Conservation (phyloP, 2,329 filamentous ascomycete species). For the Fusarium nurragi region DNA sequence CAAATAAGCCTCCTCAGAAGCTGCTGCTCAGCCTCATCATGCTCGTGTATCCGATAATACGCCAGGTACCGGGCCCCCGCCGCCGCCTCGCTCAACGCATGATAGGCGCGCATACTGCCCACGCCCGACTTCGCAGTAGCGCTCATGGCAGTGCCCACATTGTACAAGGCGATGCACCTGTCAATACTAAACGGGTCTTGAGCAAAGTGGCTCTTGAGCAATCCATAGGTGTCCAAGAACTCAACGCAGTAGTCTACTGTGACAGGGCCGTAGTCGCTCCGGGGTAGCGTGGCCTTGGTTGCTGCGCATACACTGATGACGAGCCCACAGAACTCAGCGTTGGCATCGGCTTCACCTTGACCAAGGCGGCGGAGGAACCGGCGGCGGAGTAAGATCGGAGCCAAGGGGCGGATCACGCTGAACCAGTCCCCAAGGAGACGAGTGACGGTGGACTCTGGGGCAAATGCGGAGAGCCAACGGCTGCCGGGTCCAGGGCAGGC, state of each 20-base stretch:
- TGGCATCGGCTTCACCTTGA: conserved; percentile 37
- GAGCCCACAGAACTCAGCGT: conserved; percentile 47
- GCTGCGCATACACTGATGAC: conserved; percentile 50
- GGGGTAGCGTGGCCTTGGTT: conserved; percentile 46
- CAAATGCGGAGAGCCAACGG: conserved; percentile 33
- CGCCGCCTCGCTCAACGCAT: conserved; percentile 41
- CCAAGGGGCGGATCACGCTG: conserved; percentile 49
- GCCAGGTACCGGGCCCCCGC: conserved; percentile 46
- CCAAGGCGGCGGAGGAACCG: conserved; percentile 45
- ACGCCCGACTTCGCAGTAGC: conserved; percentile 18
- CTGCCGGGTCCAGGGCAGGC: neutral
- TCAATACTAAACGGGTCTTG: conserved; percentile 45
- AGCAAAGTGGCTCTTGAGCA: conserved; percentile 35
- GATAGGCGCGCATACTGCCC: conserved; percentile 35
- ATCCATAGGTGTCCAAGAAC: conserved; percentile 44
- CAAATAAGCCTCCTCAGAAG: conserved; percentile 49
- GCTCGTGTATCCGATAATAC: conserved; percentile 40
- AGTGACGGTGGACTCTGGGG: conserved; percentile 18
- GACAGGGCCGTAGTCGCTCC: conserved; percentile 41
- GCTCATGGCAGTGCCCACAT: conserved; percentile 44
- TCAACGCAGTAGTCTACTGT: conserved; percentile 45
- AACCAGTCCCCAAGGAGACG: conserved; percentile 49
- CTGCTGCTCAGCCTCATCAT: conserved; percentile 45
- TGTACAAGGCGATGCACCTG: conserved; percentile 51
- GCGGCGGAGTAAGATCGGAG: conserved; percentile 47